Evolutionary conservation across 306 rosid species (phyloP), one percentile per base, ranked within the genome.

Genomic region (Pterocarpus macrocarpus): DNA sequence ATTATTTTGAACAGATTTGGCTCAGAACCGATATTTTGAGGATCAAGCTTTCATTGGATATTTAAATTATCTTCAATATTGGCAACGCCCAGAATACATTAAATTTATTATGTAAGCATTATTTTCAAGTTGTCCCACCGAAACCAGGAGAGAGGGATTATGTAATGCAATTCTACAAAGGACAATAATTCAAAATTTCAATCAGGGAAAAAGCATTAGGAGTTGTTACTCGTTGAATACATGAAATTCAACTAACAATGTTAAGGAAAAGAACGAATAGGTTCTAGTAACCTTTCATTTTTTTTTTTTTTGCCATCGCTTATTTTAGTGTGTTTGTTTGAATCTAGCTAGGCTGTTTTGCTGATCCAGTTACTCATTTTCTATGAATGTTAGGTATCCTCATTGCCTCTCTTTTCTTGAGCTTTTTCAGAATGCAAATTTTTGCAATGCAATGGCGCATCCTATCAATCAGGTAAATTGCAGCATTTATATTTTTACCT

Each of bases 401-500:
- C 98, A 95, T 85, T 91, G 94, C 89, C 91, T 95, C 41, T 91
- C 85, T 83, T 95, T 95, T 44, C 99, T 95, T 5, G 99, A 93
- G 86, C 97, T 89, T 57, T 98, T 95, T 82, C 98, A 95, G 85
- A 91, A 91, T 85, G 89, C 94, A 3, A 90, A 88, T 77, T 95
- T 95, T 79, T 97, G 98, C 49, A 89, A 77, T 84, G 98, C 99
- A 83, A 95, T 95, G 99, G 99, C 99, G 35, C 97, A 95, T 88
- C 99, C 99, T 75, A 90, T 45, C 68, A 93, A 86, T 82, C 93
- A 95, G 96, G 99, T 95, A 36, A 68, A n/a, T 44, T 22, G 11
- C 30, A 45, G 13, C 58, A 64, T 39, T 39, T 77, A 44, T 70
- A 35, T 73, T 28, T 84, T 47, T 30, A 13, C 34, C 79, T 69